Percentiles rank a stretch among this genome's conserved stretches.
These are phyloP conservation scores for Galeopsis tetrahit DNA, from an alignment of 257 asterid genomes.

Conservation along the genomic window DNA sequence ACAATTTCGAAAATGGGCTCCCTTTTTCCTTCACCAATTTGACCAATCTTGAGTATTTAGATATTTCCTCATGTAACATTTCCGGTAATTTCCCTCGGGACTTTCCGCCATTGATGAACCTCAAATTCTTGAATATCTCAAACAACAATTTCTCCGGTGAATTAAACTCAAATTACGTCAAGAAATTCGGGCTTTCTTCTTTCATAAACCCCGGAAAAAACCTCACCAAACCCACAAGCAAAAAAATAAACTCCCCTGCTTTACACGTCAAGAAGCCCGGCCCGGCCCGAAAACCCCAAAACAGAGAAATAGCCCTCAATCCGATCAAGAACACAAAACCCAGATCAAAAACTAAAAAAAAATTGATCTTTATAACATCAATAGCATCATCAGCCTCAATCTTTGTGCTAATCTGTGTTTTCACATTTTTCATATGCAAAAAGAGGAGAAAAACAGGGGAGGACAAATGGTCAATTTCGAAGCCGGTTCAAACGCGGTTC, in stretches of 20 bases:
- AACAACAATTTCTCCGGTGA: conserved; percentile 65
- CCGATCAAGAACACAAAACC: conserved; percentile 26
- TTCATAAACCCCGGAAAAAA: conserved; percentile 63
- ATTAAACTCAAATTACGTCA: conserved; percentile 35
- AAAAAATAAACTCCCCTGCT: conserved; percentile 27
- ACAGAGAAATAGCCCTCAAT: conserved; percentile 10
- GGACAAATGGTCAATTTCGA: conserved; percentile 85
- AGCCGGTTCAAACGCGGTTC: conserved; percentile 72
- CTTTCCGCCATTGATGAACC: conserved; percentile 55
- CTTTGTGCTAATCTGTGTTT: conserved; percentile 25
- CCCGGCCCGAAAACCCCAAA: conserved; percentile 38
- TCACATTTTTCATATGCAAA: conserved; percentile 44
- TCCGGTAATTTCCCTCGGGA: conserved; percentile 68
- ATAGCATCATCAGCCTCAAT: conserved; percentile 46
- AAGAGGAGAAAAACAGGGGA: conserved; percentile 51
- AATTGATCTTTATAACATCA: conserved; percentile 40
- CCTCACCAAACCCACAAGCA: neutral
- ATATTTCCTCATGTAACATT: conserved; percentile 65
- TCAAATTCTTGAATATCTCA: conserved; percentile 73
- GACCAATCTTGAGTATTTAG: conserved; percentile 63
- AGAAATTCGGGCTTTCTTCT: conserved; percentile 54
- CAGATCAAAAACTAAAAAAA: conserved; percentile 40
- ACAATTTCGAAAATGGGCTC: conserved; percentile 41
- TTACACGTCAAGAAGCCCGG: conserved; percentile 40
- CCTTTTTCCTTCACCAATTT: conserved; percentile 64